Percentiles rank a stretch among this genome's conserved stretches.
These are phyloP conservation scores for Penicillium corylophilum DNA, from an alignment of 2,329 filamentous ascomycete species.

Conservation along the genomic window DNA sequence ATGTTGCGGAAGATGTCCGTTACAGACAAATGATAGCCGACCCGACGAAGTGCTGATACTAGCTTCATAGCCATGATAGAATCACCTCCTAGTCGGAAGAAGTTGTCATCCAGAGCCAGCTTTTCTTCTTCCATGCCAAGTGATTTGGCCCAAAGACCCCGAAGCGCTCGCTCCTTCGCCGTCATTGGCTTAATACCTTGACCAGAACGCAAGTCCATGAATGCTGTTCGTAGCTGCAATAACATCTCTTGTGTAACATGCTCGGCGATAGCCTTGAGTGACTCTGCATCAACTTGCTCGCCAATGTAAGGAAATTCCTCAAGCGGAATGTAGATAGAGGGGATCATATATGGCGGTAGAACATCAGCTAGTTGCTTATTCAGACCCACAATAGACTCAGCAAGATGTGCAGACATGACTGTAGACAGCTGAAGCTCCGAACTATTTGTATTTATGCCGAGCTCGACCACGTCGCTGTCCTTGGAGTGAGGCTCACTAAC, in stretches of 20 bases:
- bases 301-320: neutral
- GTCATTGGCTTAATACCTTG: conserved; percentile 3
- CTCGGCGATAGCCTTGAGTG: neutral
- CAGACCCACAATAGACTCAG: conserved; percentile 3
- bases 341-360: conserved; percentile 12
- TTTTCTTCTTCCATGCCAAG: conserved; percentile 1
- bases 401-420: conserved; percentile 2
- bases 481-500: conserved; percentile 2
- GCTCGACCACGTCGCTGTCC: conserved; percentile 2
- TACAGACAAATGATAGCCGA: conserved; percentile 4
- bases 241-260: conserved; percentile 4
- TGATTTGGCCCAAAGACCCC: conserved; percentile 3
- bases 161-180: conserved; percentile 5
- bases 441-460: neutral
- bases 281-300: conserved; percentile 3
- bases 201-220: conserved; percentile 1
- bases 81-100: conserved; percentile 3
- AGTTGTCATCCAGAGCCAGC: conserved; percentile 1
- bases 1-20: conserved; percentile 10
- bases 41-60: neutral
- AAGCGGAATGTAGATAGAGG: conserved; percentile 6
- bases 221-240: conserved; percentile 5
- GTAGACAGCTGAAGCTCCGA: neutral
- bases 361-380: conserved; percentile 8
- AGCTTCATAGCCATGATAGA: conserved; percentile 7